Evolutionary conservation across 1,139 yeast species (phyloP), one percentile per base, ranked within the genome.

Genomic region (Nakaseomyces kungkrabaensis): DNA sequence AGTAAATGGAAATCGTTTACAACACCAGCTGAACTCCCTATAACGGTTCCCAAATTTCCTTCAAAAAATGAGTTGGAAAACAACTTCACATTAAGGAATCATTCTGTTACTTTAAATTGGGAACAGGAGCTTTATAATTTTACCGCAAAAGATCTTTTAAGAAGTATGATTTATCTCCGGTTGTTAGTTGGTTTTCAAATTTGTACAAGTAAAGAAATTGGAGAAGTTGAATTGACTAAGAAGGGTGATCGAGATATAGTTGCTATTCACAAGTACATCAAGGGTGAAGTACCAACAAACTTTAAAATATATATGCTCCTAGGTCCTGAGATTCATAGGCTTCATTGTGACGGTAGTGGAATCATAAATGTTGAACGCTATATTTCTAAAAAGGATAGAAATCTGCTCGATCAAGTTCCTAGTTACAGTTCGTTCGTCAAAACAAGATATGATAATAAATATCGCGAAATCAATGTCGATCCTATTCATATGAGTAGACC

Each of bases 1-100:
- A 83, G 90, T 44, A 90, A 90, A 62, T 94, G 98, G 98, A 77
- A 87, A 51, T 90, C 97, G 0, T 74, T 94, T 50, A 85, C 88
- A 36, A 81, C 96, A 0, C 99, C 99, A 0, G 97, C 97, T 0
- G 83, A 95, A 4, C 70, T 94, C 26, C 99, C 99, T 0, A 72
- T 85, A 0, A 81, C 87, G 1, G 81, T 95, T 0, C 78, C 85
- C 1, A 73, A 82, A 7, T 88, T 90, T 60, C 97, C 97, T 0
- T 68, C 82, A 0, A 69, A 73, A 4, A 71, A 74, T 6, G 92
- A 86, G 54, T 80, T 90, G 58, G 77, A 79, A 48, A 70, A 72
- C 1, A 77, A 81, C 49, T 84, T 79, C 62, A 79, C 81, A 0
- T 73, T 76, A 54, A 68, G 76, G 52, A 73, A 70, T 24, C 73